Evolutionary conservation across 2,329 filamentous ascomycete genomes (phyloP).

Genomic region (Phialophora tarda): DNA sequence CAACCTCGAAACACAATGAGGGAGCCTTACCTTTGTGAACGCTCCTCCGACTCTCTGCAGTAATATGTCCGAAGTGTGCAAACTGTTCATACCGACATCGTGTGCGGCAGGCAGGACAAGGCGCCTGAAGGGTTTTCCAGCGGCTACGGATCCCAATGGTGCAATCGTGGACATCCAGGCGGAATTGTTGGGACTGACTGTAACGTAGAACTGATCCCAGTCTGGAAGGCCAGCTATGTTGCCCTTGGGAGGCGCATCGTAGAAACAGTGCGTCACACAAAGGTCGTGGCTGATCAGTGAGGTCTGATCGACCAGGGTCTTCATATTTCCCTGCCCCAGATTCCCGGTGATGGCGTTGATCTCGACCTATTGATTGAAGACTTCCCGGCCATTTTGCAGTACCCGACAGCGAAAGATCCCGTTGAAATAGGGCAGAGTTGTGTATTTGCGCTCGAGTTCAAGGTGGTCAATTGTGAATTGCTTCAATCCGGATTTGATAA

Average conservation of each 20-base stretch:
- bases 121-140: not conserved
- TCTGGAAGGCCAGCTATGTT: not conserved
- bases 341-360: slow-evolving; percentile 3
- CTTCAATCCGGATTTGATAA: not conserved
- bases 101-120: slow-evolving; percentile 1
- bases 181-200: not conserved
- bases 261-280: slow-evolving; percentile 7
- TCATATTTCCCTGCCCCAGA: not conserved
- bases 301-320: slow-evolving; percentile 3
- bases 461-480: not conserved
- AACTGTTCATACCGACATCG: slow-evolving; percentile 6
- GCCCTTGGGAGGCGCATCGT: slow-evolving; percentile 1
- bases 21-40: not conserved
- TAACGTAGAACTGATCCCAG: slow-evolving; percentile 8
- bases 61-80: not conserved
- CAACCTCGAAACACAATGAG: not conserved
- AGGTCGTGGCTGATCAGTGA: not conserved
- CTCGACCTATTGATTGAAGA: slow-evolving; percentile 2
- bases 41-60: not conserved
- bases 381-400: not conserved
- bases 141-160: slow-evolving; percentile 1
- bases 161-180: slow-evolving; percentile 3
- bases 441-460: slow-evolving; percentile 3
- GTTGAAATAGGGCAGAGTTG: not conserved
- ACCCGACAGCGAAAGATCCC: slow-evolving; percentile 2